Base-by-base conservation (phyloP, 176 grass and related monocot genomes). In the Juncus inflexus region DNA sequence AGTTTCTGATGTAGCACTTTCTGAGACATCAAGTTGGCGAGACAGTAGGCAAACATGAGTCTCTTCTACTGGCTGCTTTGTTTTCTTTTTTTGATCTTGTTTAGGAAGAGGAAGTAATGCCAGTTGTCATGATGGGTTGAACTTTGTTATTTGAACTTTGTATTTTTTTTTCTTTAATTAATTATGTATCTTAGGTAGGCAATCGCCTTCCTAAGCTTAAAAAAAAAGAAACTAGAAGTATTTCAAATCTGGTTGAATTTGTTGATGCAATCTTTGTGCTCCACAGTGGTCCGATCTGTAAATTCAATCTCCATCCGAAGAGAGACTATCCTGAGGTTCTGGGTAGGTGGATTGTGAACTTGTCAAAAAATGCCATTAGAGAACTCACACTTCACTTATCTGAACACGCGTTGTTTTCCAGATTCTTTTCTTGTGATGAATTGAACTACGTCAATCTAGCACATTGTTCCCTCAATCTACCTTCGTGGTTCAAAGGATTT, bases 321-420 rank as follows among this genome's bases (percentile, higher is more conserved):
- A 16, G 49, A 15, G 7, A 15, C 12, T 40, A n/a, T 40, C 38
- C 3, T 67, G 63, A 14, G 12, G 9, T 12, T 10, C 49, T 13
- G 42, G 63, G 49, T 15, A 67, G 63, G 38, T 67, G 63, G 63
- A 40, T 67, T 16, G 3, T 42, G 6, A 3, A 10, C 12, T 47
- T 67, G 40, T 67, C 63, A 14, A 67, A 38, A 50, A 67, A 67
- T 45, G 63, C 6, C 11, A 67, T 67, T 10, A 67, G 8, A 7
- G 38, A 67, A 43, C 41, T 67, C 11, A 67, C 14, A 42, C 45
- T 67, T 50, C 12, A 67, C 11, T 67, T 67, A 14, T 6, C 3
- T 47, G 42, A 14, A 45, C 15, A 58, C 15, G 15, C 11, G 12
- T n/a, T 58, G 1, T 12, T 6, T 58, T 58, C 55, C 7, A 58